phyloP scores from a whole-genome alignment of 805 yeast species.

The Ascoidea asiatica region DNA sequence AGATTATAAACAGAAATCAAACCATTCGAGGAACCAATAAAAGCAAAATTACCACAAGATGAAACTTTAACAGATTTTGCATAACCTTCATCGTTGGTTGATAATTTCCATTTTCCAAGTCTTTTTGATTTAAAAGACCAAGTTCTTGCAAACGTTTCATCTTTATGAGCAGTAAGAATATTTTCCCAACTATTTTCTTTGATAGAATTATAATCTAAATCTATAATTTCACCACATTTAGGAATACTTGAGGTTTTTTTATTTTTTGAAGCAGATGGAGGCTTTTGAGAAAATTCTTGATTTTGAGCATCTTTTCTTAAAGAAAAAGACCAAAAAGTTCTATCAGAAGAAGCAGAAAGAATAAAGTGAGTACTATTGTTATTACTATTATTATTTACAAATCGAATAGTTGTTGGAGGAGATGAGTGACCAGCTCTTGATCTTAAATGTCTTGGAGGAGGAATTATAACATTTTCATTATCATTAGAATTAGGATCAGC shows the following conservation, averaged over 20 bases:
- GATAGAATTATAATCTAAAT: slow-evolving; percentile 55
- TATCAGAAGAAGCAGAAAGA: slow-evolving; percentile 76
- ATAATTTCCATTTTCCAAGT: slow-evolving; percentile 59
- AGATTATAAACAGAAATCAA: slow-evolving; percentile 76
- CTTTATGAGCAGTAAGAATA: slow-evolving; percentile 76
- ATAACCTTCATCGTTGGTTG: slow-evolving; percentile 65
- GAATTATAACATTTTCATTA: slow-evolving; percentile 38
- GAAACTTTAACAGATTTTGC: slow-evolving; percentile 72
- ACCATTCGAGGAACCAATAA: slow-evolving; percentile 83
- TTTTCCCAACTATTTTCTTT: slow-evolving; percentile 91
- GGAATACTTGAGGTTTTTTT: slow-evolving; percentile 27
- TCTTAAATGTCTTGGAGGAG: slow-evolving; percentile 85
- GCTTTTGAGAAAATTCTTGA: slow-evolving; percentile 78
- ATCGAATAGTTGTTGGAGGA: slow-evolving; percentile 66
- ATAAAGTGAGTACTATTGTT: slow-evolving; percentile 73
- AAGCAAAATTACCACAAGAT: slow-evolving; percentile 89
- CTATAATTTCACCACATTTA: slow-evolving; percentile 55
- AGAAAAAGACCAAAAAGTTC: slow-evolving; percentile 83
- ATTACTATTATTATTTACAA: slow-evolving; percentile 68
- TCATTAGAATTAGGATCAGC: slow-evolving; percentile 10
- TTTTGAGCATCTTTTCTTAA: slow-evolving; percentile 93
- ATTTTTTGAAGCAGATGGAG: slow-evolving; percentile 21
- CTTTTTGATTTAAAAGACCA: slow-evolving; percentile 77
- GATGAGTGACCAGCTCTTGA: slow-evolving; percentile 97
- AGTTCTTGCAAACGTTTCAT: slow-evolving; percentile 72